phyloP scores from a whole-genome alignment of 352 stramenopile species.

The Globisporangium uncinulatum region DNA sequence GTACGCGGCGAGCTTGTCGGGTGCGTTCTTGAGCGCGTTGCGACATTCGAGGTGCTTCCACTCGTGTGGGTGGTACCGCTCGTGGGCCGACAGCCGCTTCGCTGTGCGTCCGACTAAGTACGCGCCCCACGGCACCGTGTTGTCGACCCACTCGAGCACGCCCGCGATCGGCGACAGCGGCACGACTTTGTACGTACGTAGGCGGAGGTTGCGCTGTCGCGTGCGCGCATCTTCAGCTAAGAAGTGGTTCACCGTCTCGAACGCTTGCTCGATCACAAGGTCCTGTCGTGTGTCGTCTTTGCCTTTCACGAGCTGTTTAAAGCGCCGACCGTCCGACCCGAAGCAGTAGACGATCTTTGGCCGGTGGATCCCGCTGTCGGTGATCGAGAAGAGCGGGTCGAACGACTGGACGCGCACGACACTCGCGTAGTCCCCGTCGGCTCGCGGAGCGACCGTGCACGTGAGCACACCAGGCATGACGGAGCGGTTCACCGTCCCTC shows the following conservation, averaged over 20 bases:
- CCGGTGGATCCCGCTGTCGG: conserved; percentile 92
- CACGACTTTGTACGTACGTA: conserved; percentile 97
- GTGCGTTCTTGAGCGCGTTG: conserved; percentile 61
- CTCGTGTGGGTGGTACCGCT: conserved; percentile 93
- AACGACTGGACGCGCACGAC: conserved; percentile 88
- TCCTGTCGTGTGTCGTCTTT: conserved; percentile 87
- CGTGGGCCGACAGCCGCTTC: conserved; percentile 79
- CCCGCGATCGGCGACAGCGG: conserved; percentile 88
- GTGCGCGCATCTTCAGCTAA: conserved; percentile 62
- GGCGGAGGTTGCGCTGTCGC: conserved; percentile 59
- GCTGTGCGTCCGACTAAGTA: conserved; percentile 75
- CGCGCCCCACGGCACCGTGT: conserved; percentile 93
- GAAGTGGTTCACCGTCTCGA: conserved; percentile 88
- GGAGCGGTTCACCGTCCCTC: conserved; percentile 21
- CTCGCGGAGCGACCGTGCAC: conserved; percentile 46
- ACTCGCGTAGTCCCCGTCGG: conserved; percentile 78
- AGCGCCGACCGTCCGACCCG: conserved; percentile 88
- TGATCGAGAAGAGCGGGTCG: conserved; percentile 90
- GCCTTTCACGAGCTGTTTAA: conserved; percentile 96
- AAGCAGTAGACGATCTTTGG: conserved; percentile 98
- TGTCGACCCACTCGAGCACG: conserved; percentile 98
- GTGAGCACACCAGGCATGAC: conserved; percentile 81
- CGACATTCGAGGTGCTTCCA: conserved; percentile 87
- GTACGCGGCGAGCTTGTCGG: conserved; percentile 82
- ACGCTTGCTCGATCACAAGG: conserved; percentile 88